Evolutionary conservation across 2,329 filamentous ascomycete species (phyloP), one percentile per base, ranked within the genome.

Genomic region (Stenocarpella maydis): DNA sequence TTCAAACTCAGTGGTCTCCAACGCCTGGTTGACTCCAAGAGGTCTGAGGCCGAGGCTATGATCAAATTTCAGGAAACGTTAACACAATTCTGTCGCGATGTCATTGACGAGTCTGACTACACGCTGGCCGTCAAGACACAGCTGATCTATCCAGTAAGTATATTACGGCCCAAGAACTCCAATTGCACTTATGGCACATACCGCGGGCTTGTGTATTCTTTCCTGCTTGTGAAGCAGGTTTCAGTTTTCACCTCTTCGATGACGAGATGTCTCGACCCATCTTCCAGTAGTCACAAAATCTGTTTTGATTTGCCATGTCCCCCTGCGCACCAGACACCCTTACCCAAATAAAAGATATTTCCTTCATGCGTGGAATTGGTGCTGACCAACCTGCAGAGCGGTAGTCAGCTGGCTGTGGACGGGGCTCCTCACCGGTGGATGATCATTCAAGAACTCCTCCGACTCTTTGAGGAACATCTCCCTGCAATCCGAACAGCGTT

Each of bases 91-190:
- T 86, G 83, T 3, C 83, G 90, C 0, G 90, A 93, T 73, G 81
- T 92, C 0, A 77, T 92, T 0, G 90, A 92, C 71, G 90, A 92
- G 73, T 90, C 84, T 2, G 87, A 90, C 70, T 81, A 85, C 47
- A 88, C 85, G 0, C 76, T 90, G 0, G 83, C 83, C 0, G 81
- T 85, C 0, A 84, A 83, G 41, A 88, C 85, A 0, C 86, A 90
- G 69, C 76, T 90, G 0, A 87, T 89, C 4, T 90, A 90, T 53
- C 86, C 87, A 0, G 45, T 49, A 3, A 54, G 50, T 53, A 4
- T 34, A 37, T n/a, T 8, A 37, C 19, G 4, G 1, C 24, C 14
- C 24, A n/a, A n/a, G n/a, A n/a, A n/a, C n/a, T n/a, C n/a, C n/a
- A n/a, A 50, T 21, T 34, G 34, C 34, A 37, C 12, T 37, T 8